Evolutionary conservation across 1,284 basidiomycete species (phyloP).

Genomic region (Melanopsichium pennsylvanicum): DNA sequence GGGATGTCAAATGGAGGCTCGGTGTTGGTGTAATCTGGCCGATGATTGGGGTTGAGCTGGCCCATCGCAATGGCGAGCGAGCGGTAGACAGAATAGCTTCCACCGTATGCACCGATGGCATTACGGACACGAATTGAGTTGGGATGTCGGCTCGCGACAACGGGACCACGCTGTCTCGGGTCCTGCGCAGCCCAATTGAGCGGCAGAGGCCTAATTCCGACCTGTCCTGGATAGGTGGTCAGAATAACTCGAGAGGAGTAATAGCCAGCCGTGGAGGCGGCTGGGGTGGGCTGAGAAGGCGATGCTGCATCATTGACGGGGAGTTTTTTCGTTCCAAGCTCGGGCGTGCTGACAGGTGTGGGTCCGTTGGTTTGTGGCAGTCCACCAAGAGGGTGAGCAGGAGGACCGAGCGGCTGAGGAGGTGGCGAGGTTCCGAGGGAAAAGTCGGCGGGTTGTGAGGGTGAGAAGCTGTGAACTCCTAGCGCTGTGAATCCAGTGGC

Average conservation of each 20-base stretch:
- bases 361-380: slow-evolving; percentile 46
- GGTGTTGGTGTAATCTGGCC: slow-evolving; percentile 76
- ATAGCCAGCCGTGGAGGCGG: slow-evolving; percentile 37
- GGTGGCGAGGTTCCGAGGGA: slow-evolving; percentile 49
- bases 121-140: slow-evolving; percentile 87
- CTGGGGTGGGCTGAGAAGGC: slow-evolving; percentile 17
- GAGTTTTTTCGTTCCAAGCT: slow-evolving; percentile 25
- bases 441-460: slow-evolving; percentile 27
- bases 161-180: slow-evolving; percentile 77
- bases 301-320: slow-evolving; percentile 20
- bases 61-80: slow-evolving; percentile 80
- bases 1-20: slow-evolving; percentile 87
- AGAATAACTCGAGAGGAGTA: slow-evolving; percentile 54
- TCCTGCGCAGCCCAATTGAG: slow-evolving; percentile 82
- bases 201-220: slow-evolving; percentile 75
- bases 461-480: slow-evolving; percentile 35
- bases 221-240: slow-evolving; percentile 59
- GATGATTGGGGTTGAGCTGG: slow-evolving; percentile 76
- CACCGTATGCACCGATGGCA: slow-evolving; percentile 90
- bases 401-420: slow-evolving; percentile 49
- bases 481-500: slow-evolving; percentile 48
- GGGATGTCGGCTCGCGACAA: slow-evolving; percentile 86
- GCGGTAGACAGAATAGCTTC: slow-evolving; percentile 92
- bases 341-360: slow-evolving; percentile 54
- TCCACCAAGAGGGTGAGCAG: slow-evolving; percentile 24